These are phyloP conservation scores for Austroboletus niveus DNA, from an alignment of 1,284 basidiomycete genomes.

Conservation along the genomic window DNA sequence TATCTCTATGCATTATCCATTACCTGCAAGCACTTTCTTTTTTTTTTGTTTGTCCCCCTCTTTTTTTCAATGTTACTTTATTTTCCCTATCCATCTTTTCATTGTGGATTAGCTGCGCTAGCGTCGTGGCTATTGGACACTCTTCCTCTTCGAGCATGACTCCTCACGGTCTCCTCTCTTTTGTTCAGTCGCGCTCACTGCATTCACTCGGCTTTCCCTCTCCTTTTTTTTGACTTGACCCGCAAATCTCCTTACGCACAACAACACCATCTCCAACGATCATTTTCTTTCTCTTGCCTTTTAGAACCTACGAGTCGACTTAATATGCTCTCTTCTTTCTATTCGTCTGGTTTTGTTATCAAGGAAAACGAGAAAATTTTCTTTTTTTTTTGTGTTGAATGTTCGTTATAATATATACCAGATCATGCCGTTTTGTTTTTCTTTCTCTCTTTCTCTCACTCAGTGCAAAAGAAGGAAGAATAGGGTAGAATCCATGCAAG, in stretches of 20 bases:
- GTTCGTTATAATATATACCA: too few relatives aligned
- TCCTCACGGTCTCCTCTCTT: too few relatives aligned
- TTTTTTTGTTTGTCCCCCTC: not conserved
- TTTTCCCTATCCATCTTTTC: not conserved
- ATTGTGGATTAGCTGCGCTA: slow-evolving; percentile 22
- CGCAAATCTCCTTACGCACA: not conserved
- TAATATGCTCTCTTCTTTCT: slow-evolving; percentile 22
- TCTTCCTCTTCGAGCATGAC: slow-evolving; percentile 25
- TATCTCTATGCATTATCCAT: slow-evolving; percentile 32
- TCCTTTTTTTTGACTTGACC: not conserved
- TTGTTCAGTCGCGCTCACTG: not conserved
- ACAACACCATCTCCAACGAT: slow-evolving; percentile 6
- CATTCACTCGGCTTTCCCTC: not conserved
- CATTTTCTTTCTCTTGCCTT: slow-evolving; percentile 4
- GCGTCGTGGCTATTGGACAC: slow-evolving; percentile 17
- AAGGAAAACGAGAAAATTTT: not conserved
- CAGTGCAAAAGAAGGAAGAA: too few relatives aligned
- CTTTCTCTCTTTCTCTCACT: too few relatives aligned
- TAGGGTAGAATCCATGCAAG: too few relatives aligned
- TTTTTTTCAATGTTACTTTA: slow-evolving; percentile 9
- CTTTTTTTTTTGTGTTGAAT: too few relatives aligned
- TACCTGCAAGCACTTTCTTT: slow-evolving; percentile 13
- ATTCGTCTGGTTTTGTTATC: not conserved
- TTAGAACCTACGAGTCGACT: slow-evolving; percentile 19
- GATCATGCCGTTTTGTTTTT: too few relatives aligned